These are phyloP conservation scores for Bolboschoenoplectus hybrid DNA, from an alignment of 202 grass and related monocot species.

Conservation along the genomic window DNA sequence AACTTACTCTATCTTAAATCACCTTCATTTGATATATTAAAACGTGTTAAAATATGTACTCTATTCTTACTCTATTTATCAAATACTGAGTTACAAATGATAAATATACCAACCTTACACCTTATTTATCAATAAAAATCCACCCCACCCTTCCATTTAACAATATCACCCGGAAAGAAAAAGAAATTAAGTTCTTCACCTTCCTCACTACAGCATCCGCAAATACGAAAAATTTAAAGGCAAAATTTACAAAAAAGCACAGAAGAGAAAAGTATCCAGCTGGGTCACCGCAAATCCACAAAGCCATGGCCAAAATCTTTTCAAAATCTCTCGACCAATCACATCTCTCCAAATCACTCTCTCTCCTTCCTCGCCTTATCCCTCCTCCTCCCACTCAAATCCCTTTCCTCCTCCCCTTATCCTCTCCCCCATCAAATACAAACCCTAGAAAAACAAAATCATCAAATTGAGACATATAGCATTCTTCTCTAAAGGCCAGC, in stretches of 20 bases:
- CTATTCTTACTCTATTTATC: no score
- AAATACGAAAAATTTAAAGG: not conserved
- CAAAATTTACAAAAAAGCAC: not conserved
- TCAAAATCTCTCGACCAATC: conserved; percentile 40
- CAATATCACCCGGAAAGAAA: not conserved
- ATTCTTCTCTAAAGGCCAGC: not conserved
- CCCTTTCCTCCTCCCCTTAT: conserved; percentile 25
- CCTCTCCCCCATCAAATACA: conserved; percentile 28
- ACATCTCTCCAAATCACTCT: conserved; percentile 39
- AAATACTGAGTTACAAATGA: not conserved
- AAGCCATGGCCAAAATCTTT: conserved; percentile 42
- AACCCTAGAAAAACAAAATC: conserved; percentile 26
- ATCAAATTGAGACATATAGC: not conserved
- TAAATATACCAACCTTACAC: not conserved
- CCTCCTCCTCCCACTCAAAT: conserved; percentile 1
- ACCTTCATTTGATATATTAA: no score
- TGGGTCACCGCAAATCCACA: conserved; percentile 11
- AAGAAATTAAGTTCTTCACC: not conserved
- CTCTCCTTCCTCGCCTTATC: conserved; percentile 9
- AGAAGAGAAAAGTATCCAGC: not conserved
- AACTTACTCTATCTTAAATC: no score
- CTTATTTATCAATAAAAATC: not conserved
- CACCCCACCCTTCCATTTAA: not conserved
- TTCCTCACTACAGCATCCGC: not conserved
- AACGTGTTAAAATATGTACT: no score